Evolutionary conservation across 345 rosid genomes (phyloP), one percentile per base, ranked within the genome.

Genomic region (Brassica nigra): DNA sequence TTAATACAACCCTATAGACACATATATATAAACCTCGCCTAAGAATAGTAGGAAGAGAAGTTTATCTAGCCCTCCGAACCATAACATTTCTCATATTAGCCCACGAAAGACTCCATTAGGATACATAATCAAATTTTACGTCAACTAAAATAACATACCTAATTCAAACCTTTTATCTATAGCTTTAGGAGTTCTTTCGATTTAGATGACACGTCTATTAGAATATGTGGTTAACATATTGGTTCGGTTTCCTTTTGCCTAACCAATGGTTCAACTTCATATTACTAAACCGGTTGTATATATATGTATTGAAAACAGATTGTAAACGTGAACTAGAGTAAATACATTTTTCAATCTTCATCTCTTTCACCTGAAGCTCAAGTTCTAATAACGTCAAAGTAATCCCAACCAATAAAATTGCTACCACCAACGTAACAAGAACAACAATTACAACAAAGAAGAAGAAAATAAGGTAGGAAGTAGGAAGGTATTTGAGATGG

Each of bases 401-500:
- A 29, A 68, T 34, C 33, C 12, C 7, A 67, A 55, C 28, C 58
- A 72, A 36, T 23, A 39, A 23, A 59, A 36, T 18, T 4, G 7
- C 12, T 55, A 70, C 29, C 33, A 55, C 28, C 49, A 70, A 65
- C 3, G 6, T 55, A 27, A 23, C 14, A 58, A 23, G 54, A 68
- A 30, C 10, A 62, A 30, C 15, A 59, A 27, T 4, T 44, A 63
- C 18, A 63, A 15, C 3, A n/a, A 39, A 31, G 68, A 62, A 62
- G 16, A 14, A 63, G 4, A 63, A 6, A 12, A n/a, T n/a, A n/a
- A 64, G 54, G 54, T 12, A 47, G 0, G 61, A 55, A 18, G 4
- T 15, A 15, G 59, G 78, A 64, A 18, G 63, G 29, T 75, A 7
- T 71, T 23, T 66, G 12, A 14, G 74, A 75, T 57, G 23, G 68